Evolutionary conservation across 345 rosid species (phyloP).

Genomic region (Gossypium mustelinum): DNA sequence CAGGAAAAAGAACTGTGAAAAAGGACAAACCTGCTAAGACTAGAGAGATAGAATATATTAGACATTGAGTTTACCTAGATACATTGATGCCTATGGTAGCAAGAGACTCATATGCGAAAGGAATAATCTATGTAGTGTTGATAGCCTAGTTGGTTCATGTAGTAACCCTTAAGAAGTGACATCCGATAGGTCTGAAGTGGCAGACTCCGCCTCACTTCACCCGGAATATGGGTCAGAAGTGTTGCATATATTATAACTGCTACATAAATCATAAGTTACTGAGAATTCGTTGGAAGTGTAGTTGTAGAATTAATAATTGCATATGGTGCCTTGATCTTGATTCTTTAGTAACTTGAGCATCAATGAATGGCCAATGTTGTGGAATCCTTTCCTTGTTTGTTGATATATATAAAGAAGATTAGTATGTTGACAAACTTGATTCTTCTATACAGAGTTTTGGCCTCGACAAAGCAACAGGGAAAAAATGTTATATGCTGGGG

Average conservation of each 20-base stretch:
- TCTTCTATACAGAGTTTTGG: conserved; percentile 29
- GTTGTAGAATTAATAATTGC: not conserved
- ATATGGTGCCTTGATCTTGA: not conserved
- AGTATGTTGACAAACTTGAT: not conserved
- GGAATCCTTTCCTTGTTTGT: not conserved
- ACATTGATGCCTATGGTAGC: not conserved
- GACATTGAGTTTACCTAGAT: not conserved
- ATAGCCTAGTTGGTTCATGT: not conserved
- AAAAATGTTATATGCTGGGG: conserved; percentile 34
- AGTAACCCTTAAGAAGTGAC: not conserved
- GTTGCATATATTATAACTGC: too few relatives aligned
- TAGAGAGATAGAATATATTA: not conserved
- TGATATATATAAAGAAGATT: not conserved
- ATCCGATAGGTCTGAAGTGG: not conserved
- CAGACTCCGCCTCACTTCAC: not conserved
- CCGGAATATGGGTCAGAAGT: not conserved
- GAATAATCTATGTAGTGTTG: not conserved
- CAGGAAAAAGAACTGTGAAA: not conserved
- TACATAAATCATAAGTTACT: not conserved
- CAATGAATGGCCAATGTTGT: not conserved
- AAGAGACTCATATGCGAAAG: not conserved
- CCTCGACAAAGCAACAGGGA: conserved; percentile 34
- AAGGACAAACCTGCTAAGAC: not conserved
- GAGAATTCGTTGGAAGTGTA: not conserved
- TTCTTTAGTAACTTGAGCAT: not conserved